Conservation (phyloP, 164 flowering plant genomes). For the Macadamia tetraphylla region DNA sequence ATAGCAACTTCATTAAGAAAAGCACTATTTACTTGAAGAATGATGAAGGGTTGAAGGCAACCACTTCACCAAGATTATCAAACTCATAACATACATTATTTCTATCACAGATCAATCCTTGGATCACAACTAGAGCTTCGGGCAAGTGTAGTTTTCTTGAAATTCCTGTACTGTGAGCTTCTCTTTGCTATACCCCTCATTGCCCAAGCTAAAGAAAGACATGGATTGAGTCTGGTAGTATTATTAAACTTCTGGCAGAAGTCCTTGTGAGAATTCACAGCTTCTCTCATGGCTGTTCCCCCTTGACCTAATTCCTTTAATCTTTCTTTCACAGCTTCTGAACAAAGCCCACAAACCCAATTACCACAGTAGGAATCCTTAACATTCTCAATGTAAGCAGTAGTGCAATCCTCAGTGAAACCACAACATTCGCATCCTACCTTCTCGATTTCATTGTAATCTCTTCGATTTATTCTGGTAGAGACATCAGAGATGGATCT, state of each 20-base stretch:
- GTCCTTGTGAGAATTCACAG: slow-evolving; percentile 39
- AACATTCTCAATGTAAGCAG: slow-evolving; percentile 30
- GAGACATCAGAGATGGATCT: slow-evolving; percentile 37
- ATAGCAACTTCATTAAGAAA: background rate
- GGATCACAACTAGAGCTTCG: slow-evolving; percentile 33
- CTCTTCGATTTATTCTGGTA: slow-evolving; percentile 9
- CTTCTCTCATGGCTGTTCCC: slow-evolving; percentile 25
- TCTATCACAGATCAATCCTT: slow-evolving; percentile 14
- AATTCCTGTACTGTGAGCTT: slow-evolving; percentile 22
- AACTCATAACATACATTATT: background rate
- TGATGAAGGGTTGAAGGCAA: too few species aligned
- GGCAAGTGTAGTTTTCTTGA: slow-evolving; percentile 14
- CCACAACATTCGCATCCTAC: slow-evolving; percentile 60
- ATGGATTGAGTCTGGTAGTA: slow-evolving; percentile 49
- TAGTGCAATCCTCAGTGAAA: slow-evolving; percentile 52
- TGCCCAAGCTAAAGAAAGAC: slow-evolving; percentile 37
- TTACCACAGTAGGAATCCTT: slow-evolving; percentile 32
- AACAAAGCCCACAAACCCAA: slow-evolving; percentile 67
- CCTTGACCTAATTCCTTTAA: slow-evolving; percentile 1
- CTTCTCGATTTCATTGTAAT: slow-evolving; percentile 19
- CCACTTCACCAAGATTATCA: background rate
- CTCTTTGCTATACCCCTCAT: slow-evolving; percentile 47
- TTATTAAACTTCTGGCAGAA: slow-evolving; percentile 43
- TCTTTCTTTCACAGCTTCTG: slow-evolving; percentile 54
- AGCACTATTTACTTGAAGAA: background rate